These are phyloP conservation scores for Phytophthora cajani DNA, from an alignment of 352 stramenopile genomes.

Conservation along the genomic window DNA sequence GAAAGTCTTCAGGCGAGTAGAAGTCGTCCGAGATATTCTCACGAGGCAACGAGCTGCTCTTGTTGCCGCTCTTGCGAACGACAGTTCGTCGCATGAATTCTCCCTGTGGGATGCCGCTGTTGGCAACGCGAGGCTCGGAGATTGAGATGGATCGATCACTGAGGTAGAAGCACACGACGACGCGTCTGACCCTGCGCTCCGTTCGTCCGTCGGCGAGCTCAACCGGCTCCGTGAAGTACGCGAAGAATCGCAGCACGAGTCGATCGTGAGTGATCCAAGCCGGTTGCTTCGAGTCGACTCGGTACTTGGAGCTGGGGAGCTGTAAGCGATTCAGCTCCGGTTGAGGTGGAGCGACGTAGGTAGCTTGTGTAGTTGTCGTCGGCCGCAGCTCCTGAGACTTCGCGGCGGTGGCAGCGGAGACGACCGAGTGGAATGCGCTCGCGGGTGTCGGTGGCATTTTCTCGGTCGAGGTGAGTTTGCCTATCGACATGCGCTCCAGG, in stretches of 20 bases:
- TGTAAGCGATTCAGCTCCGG: conserved; percentile 20
- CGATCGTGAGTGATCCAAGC: conserved; percentile 76
- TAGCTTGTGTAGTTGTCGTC: conserved; percentile 15
- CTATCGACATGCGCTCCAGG: conserved; percentile 67
- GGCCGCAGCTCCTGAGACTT: conserved; percentile 16
- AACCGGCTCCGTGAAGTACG: conserved; percentile 74
- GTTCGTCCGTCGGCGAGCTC: conserved; percentile 25
- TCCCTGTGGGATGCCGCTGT: conserved; percentile 90
- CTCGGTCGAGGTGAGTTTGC: conserved; percentile 43
- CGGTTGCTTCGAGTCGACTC: conserved; percentile 54
- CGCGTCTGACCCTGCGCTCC: conserved; percentile 49
- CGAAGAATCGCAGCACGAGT: conserved; percentile 91
- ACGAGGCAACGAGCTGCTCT: conserved; percentile 15
- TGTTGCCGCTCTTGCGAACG: conserved; percentile 43
- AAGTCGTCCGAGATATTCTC: conserved; percentile 33
- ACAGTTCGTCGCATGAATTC: conserved; percentile 86
- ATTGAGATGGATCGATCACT: conserved; percentile 87
- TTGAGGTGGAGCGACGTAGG: conserved; percentile 20
- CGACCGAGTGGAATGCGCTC: conserved; percentile 9
- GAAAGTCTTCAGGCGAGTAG: conserved; percentile 80
- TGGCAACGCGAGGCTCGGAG: conserved; percentile 83
- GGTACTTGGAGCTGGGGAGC: conserved; percentile 51
- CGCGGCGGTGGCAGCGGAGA: conserved; percentile 17
- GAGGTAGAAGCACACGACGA: conserved; percentile 87
- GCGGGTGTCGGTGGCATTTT: conserved; percentile 4